Conservation (phyloP, 768 basidiomycete genomes). For the Peribolospora baueri region DNA sequence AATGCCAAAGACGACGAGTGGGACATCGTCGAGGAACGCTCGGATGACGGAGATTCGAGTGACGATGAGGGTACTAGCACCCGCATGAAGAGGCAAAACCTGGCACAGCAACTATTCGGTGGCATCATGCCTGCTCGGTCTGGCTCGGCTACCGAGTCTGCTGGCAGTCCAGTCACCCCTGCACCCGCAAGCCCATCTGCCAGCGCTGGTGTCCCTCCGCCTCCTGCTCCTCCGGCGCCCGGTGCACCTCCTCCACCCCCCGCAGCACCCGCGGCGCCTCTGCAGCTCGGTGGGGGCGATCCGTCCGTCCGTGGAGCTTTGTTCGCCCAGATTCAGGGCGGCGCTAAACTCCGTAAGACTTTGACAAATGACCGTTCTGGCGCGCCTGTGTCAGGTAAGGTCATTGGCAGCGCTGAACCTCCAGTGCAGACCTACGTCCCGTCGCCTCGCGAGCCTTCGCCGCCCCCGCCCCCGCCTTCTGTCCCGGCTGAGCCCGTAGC, state of each 20-base stretch:
- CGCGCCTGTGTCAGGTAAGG: conserved; percentile 42
- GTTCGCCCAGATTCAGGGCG: conserved; percentile 56
- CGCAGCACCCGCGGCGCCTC: conserved; percentile 15
- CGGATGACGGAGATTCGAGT: conserved; percentile 36
- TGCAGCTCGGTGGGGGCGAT: conserved; percentile 25
- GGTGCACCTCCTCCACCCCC: conserved; percentile 16
- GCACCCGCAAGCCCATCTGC: conserved; percentile 12
- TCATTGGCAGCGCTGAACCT: conserved; percentile 48
- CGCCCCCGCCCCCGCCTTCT: conserved; percentile 21
- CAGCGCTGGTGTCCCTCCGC: conserved; percentile 16
- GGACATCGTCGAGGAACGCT: conserved; percentile 56
- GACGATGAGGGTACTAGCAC: conserved; percentile 51
- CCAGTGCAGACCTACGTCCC: conserved; percentile 40
- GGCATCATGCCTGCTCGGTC: conserved; percentile 30
- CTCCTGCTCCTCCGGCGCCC: conserved; percentile 14
- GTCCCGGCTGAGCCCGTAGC: conserved; percentile 6
- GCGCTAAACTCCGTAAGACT: conserved; percentile 39
- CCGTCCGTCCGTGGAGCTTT: conserved; percentile 32
- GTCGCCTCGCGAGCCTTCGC: conserved; percentile 20
- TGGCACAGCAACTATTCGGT: conserved; percentile 61
- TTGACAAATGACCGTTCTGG: conserved; percentile 64
- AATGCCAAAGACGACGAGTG: conserved; percentile 47
- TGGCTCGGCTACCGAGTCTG: conserved; percentile 11
- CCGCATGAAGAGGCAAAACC: conserved; percentile 37
- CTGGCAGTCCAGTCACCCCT: conserved; percentile 17